A percentile compares a stretch with the other conserved stretches of the same genome.
Conservation (phyloP, 768 basidiomycete genomes). For the Grammothele lineata region DNA sequence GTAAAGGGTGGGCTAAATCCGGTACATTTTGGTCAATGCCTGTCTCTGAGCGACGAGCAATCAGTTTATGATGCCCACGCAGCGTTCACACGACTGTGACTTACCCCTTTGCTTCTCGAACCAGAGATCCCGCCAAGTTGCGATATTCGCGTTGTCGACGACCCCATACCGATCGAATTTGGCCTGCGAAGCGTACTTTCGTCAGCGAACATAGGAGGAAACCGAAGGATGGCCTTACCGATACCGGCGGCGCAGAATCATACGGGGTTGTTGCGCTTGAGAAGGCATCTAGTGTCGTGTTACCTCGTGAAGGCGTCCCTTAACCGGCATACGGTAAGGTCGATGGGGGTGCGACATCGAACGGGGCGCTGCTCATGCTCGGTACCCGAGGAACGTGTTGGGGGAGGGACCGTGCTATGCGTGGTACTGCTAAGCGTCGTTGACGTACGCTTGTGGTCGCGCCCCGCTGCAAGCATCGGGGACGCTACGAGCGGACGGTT, state of each 20-base stretch:
- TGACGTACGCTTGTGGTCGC: conserved; percentile 37
- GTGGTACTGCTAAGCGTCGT: conserved; percentile 47
- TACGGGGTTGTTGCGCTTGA: conserved; percentile 33
- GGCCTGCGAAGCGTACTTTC: conserved; percentile 23
- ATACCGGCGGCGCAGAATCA: conserved; percentile 27
- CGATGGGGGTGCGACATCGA: conserved; percentile 32
- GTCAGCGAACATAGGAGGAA: no score
- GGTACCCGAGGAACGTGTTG: conserved; percentile 19
- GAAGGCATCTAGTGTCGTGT: conserved; percentile 29
- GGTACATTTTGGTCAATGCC: conserved; percentile 60
- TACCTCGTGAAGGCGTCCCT: conserved; percentile 38
- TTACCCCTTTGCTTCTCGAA: conserved; percentile 43
- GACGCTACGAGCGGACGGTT: conserved; percentile 10
- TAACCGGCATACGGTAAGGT: conserved; percentile 43
- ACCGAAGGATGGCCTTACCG: no score
- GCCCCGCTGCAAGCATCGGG: conserved; percentile 28
- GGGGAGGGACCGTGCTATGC: conserved; percentile 31
- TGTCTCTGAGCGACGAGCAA: conserved; percentile 43
- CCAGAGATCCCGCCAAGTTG: conserved; percentile 68
- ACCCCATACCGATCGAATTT: conserved; percentile 48
- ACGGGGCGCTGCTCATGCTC: conserved; percentile 23
- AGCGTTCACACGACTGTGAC: conserved; percentile 13
- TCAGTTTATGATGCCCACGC: no score
- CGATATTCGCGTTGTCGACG: conserved; percentile 59
- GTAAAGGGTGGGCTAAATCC: conserved; percentile 74